Base-by-base conservation (phyloP, 805 yeast species). In the Candida gorgasii region DNA sequence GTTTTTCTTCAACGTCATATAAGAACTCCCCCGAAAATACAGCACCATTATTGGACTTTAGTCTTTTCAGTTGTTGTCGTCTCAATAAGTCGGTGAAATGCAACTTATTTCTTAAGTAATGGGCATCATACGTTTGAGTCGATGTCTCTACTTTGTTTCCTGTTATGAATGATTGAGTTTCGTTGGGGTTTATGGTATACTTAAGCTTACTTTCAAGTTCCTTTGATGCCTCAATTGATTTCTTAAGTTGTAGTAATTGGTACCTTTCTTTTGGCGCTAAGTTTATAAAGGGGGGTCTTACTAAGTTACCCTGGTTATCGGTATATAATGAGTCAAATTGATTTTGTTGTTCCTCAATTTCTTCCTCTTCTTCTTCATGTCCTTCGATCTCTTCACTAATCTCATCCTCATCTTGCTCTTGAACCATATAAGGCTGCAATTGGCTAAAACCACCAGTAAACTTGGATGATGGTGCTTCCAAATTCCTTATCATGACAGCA, bases 241-340 rank as follows among this genome's bases (percentile, higher is more conserved):
- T 56, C 42, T 70, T 71, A 36, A 69, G 49, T 47, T 68, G 73
- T 22, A 70, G 50, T 42, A 71, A 55, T 11, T 67, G 69, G 45
- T 71, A 66, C 19, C 76, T 53, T 47, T 71, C 76, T 26, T 65
- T 46, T 1, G 75, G 76, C 43, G 69, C 75, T 35, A 69, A 56
- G 35, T 67, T 68, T 30, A 71, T 70, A 48, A 71, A 67, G 5
- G 75, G 74, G 0, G 76, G 76, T 35, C 76, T 55, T 3, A 64
- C 69, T 37, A 66, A 47, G 33, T 66, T 62, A 8, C 75, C 75
- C 1, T 62, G 56, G 5, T 54, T 60, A 43, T 71, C 74, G 9
- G 55, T 49, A 45, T 69, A 69, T 18, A 60, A 43, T 4, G 68
- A 63, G 2, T 68, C 65, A 46, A 57, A 60, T 16, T 40, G 34